Percentiles rank a stretch among this genome's conserved stretches.
phyloP scores from a whole-genome alignment of 75 land plant genomes.

The Picea sitchensis region DNA sequence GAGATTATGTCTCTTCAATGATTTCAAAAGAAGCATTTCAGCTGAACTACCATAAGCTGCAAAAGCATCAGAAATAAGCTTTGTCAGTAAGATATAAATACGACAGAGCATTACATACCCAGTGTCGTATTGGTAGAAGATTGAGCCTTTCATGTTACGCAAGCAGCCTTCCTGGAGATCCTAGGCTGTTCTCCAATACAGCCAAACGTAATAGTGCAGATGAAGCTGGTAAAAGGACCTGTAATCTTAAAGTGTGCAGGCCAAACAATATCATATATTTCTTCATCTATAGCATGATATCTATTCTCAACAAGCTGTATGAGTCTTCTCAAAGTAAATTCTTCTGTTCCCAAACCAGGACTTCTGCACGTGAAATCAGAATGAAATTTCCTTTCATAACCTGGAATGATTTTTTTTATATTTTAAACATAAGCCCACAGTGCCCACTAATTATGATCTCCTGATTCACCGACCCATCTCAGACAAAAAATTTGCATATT shows the following conservation, averaged over 20 bases:
- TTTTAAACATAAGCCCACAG: not conserved
- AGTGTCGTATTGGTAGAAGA: too few species aligned
- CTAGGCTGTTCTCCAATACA: not conserved
- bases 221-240: not conserved
- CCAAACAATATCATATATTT: not conserved
- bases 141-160: too few species aligned
- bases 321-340: not conserved
- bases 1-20: not conserved
- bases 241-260: not conserved
- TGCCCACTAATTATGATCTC: not conserved
- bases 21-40: not conserved
- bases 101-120: not conserved
- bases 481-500: not conserved
- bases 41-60: not conserved
- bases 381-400: not conserved
- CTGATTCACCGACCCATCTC: constrained; percentile 4
- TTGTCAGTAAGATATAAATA: not conserved
- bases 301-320: not conserved
- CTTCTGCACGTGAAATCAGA: not conserved
- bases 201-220: not conserved
- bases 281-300: constrained; percentile 1
- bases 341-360: not conserved
- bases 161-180: too few species aligned
- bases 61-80: not conserved
- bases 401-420: not conserved